phyloP scores from a whole-genome alignment of 345 rosid genomes.

The Eucalyptus pumila region DNA sequence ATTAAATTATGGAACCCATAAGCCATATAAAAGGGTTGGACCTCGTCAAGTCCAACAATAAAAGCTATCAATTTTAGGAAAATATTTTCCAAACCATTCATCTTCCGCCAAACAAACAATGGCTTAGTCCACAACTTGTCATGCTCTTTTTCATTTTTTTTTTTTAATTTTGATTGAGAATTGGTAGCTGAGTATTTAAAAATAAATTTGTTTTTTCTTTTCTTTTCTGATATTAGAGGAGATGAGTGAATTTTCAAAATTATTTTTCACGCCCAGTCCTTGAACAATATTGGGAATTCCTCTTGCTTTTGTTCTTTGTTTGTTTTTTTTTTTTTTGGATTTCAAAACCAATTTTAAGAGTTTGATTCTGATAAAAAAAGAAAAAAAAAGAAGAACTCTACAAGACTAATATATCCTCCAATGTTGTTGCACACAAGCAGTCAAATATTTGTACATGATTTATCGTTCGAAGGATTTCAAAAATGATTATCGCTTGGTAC shows the following conservation, averaged over 20 bases:
- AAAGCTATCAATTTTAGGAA: background rate
- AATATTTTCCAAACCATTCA: background rate
- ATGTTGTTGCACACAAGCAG: background rate
- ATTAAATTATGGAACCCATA: too few relatives aligned
- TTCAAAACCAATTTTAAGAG: background rate
- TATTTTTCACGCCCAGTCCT: background rate
- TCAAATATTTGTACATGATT: background rate
- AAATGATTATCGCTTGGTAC: background rate
- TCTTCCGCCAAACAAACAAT: background rate
- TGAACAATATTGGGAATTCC: background rate
- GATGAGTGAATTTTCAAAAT: background rate
- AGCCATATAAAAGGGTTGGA: too few relatives aligned
- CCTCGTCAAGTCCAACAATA: background rate
- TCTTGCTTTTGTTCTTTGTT: background rate
- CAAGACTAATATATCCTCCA: background rate
- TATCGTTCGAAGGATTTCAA: background rate
- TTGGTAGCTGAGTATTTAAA: background rate
- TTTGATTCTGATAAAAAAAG: background rate
- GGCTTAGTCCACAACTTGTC: background rate
- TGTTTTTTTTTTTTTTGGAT: background rate
- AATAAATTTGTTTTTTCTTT: background rate
- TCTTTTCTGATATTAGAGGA: background rate
- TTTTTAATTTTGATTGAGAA: background rate
- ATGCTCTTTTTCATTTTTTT: background rate
- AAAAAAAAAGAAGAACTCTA: background rate